phyloP scores from a whole-genome alignment of 352 stramenopile genomes.

The Phytophthora cajani region DNA sequence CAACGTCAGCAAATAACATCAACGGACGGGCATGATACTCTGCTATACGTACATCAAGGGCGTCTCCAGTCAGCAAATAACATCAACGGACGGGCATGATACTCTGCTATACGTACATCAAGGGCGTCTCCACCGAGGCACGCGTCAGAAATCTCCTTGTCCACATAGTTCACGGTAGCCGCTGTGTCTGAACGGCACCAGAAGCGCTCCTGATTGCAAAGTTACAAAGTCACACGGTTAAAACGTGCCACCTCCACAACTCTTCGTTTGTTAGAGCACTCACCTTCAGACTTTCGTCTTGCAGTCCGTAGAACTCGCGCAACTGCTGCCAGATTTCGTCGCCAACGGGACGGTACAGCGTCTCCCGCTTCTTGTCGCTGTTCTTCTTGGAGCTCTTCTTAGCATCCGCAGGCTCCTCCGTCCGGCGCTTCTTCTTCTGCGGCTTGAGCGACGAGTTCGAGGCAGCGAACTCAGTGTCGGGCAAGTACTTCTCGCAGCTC shows the following conservation, averaged over 20 bases:
- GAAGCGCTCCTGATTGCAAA: constrained; percentile 41
- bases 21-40: background rate
- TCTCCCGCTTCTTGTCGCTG: constrained; percentile 64
- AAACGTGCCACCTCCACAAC: background rate
- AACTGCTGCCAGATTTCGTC: constrained; percentile 71
- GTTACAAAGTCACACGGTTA: background rate
- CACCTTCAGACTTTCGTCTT: constrained; percentile 59
- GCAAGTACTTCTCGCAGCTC: constrained; percentile 65
- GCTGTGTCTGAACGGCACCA: constrained; percentile 84
- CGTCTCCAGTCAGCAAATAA: constrained; percentile 45
- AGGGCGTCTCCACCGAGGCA: constrained; percentile 77
- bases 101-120: too few relatives aligned
- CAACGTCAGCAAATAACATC: background rate
- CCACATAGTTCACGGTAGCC: constrained; percentile 82
- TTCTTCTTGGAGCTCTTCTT: constrained; percentile 25
- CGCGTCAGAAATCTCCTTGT: constrained; percentile 63
- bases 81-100: background rate
- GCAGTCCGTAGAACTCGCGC: constrained; percentile 70
- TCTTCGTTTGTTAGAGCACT: background rate
- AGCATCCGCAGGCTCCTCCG: constrained; percentile 14
- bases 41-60: constrained; percentile 55
- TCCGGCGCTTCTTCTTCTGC: constrained; percentile 61
- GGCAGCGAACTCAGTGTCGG: constrained; percentile 48
- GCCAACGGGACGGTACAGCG: constrained; percentile 68
- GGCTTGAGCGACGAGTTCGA: constrained; percentile 37